Evolutionary conservation across 495 filamentous ascomycete genomes (phyloP).

Genomic region (Neurospora pannonica): DNA sequence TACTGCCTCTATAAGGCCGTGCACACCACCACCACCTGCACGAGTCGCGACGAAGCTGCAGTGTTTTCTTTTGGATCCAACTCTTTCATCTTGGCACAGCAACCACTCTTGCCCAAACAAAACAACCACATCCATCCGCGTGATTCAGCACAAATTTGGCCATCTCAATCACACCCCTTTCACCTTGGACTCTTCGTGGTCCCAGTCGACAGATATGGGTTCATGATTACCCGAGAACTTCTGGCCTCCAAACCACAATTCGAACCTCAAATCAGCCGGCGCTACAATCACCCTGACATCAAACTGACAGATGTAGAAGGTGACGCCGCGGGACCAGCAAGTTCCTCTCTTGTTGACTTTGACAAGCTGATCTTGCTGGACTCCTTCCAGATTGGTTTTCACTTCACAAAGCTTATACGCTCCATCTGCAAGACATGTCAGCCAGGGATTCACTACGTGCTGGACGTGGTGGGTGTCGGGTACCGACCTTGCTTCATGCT

Average conservation of each 20-base stretch:
- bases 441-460: constrained; percentile 2
- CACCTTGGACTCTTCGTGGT: constrained; percentile 18
- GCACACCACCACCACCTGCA: not conserved
- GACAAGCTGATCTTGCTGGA: constrained; percentile 25
- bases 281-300: constrained; percentile 44
- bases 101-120: not conserved
- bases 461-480: not conserved
- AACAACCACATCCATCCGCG: not conserved
- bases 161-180: not conserved
- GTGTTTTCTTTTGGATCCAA: not conserved
- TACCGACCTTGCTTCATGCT: constrained; percentile 29
- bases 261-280: constrained; percentile 46
- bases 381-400: constrained; percentile 23
- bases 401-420: constrained; percentile 34
- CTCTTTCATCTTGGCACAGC: not conserved
- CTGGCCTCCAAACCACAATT: constrained; percentile 42
- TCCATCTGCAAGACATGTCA: constrained; percentile 22
- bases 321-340: constrained; percentile 30
- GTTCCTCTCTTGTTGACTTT: constrained; percentile 22
- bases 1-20: not conserved
- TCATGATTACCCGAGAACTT: constrained; percentile 39
- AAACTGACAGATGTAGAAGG: constrained; percentile 40
- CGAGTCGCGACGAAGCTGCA: not conserved
- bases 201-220: constrained; percentile 42
- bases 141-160: not conserved